A percentile compares a stretch with the other conserved stretches of the same genome.
Evolutionary conservation across 169 alveolate species (phyloP).

Genomic region (Nephromyces sp.): DNA sequence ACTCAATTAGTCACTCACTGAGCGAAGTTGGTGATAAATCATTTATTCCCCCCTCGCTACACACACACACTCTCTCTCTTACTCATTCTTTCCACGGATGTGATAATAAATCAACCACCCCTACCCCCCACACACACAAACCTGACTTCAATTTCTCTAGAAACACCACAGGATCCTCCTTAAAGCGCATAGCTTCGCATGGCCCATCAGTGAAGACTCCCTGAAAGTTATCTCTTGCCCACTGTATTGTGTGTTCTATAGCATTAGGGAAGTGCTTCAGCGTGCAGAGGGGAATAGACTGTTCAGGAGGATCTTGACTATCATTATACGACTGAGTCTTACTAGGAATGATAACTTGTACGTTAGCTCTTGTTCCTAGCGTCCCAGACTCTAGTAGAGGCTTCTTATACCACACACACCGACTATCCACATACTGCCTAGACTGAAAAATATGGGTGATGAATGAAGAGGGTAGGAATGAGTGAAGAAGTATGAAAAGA

Average conservation of each 20-base stretch:
- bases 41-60: no score
- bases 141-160: no score
- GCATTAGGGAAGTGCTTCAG: constrained; percentile 92
- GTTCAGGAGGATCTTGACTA: constrained; percentile 95
- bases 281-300: constrained; percentile 89
- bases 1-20: no score
- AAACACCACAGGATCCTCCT: no score
- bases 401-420: constrained; percentile 93
- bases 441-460: constrained; percentile 84
- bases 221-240: constrained; percentile 96
- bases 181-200: no score
- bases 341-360: constrained; percentile 86
- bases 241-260: constrained; percentile 95
- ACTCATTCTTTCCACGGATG: no score
- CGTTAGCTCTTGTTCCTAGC: constrained; percentile 91
- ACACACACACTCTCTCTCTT: no score
- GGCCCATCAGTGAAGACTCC: constrained; percentile 87
- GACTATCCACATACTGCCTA: constrained; percentile 89
- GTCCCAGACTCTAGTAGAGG: constrained; percentile 98
- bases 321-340: constrained; percentile 94
- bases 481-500: no score
- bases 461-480: no score
- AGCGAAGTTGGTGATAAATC: no score
- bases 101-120: no score
- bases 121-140: no score